Evolutionary conservation across 108 stramenopile genomes (phyloP), one percentile per base, ranked within the genome.

Genomic region (Fragilariopsis cylindrus): DNA sequence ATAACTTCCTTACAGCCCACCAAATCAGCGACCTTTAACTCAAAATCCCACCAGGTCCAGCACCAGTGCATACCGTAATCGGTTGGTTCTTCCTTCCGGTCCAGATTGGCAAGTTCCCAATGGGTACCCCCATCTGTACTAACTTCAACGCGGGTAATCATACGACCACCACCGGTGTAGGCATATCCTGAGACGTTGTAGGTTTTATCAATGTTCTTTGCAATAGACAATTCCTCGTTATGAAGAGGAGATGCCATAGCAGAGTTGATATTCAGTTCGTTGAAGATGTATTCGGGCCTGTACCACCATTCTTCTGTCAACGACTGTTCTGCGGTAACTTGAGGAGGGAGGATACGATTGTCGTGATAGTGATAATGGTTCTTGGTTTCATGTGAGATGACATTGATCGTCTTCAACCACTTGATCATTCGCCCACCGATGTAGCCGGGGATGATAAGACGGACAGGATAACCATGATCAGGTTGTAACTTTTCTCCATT

Each of bases 361-460:
- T 99, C 98, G 74, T 97, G 94, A 87, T 97, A 98, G 82, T 98
- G 98, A 84, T 98, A 98, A 80, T 97, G 95, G 81, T 94, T 97
- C 86, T 88, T 89, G 77, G 93, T 92, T 82, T 97, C 96, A 58
- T 92, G 86, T 47, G 81, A 77, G 63, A 96, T 92, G 76, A 98
- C 93, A 71, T 94, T 92, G 81, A 98, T 93, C 16, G 84, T 73
- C 56, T 90, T 88, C 52, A 98, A 82, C 98, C 98, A 98, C 81
- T 98, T 98, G 82, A 98, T 93, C 98, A 98, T 98, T 44, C 98
- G 92, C 15, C 98, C 98, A 49, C 98, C 98, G 73, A 98, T 98
- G 79, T 96, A 97, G 57, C 98, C 98, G 1, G 98, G 98, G 60
- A 99, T 96, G 81, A 99, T 92, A 50, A 99, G 80, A 64, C 98